Evolutionary conservation across 768 basidiomycete species (phyloP).

Genomic region (Lactarius deliciosus): DNA sequence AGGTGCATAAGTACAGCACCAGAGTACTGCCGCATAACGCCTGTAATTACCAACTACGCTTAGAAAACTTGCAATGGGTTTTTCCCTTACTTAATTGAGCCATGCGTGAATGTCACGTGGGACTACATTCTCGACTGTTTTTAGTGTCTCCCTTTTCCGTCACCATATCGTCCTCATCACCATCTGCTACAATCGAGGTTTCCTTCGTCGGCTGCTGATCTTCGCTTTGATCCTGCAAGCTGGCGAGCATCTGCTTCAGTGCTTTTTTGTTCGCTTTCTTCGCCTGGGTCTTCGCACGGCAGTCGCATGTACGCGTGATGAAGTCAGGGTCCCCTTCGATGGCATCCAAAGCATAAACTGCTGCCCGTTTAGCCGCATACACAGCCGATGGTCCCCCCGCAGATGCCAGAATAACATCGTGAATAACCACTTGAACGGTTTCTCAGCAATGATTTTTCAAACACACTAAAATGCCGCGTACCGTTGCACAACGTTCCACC

Average conservation of each 20-base stretch:
- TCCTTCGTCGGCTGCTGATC: slow-evolving; percentile 23
- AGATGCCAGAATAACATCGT: slow-evolving; percentile 60
- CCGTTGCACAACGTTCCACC: slow-evolving; percentile 51
- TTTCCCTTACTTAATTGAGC: background rate
- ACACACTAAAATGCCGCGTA: slow-evolving; percentile 31
- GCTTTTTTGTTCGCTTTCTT: slow-evolving; percentile 43
- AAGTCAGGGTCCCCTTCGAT: slow-evolving; percentile 64
- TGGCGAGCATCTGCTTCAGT: slow-evolving; percentile 34
- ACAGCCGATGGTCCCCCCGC: slow-evolving; percentile 51
- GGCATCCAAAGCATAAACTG: slow-evolving; percentile 64
- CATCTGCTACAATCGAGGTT: slow-evolving; percentile 2
- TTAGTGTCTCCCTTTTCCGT: slow-evolving; percentile 1
- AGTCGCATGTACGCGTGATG: slow-evolving; percentile 65
- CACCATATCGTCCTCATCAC: slow-evolving; percentile 11
- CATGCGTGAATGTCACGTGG: slow-evolving; percentile 5
- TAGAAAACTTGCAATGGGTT: slow-evolving; percentile 1
- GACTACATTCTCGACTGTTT: slow-evolving; percentile 6
- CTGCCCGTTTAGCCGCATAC: slow-evolving; percentile 60
- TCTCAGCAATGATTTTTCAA: slow-evolving; percentile 12
- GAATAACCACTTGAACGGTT: slow-evolving; percentile 56
- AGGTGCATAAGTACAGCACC: background rate
- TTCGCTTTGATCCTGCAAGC: slow-evolving; percentile 30
- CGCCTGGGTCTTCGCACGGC: slow-evolving; percentile 42
- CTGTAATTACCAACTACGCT: slow-evolving; percentile 3
- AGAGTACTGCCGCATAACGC: background rate